Evolutionary conservation across 2,329 filamentous ascomycete genomes (phyloP), one percentile per base, ranked within the genome.

Genomic region (Coniochaeta sp.): DNA sequence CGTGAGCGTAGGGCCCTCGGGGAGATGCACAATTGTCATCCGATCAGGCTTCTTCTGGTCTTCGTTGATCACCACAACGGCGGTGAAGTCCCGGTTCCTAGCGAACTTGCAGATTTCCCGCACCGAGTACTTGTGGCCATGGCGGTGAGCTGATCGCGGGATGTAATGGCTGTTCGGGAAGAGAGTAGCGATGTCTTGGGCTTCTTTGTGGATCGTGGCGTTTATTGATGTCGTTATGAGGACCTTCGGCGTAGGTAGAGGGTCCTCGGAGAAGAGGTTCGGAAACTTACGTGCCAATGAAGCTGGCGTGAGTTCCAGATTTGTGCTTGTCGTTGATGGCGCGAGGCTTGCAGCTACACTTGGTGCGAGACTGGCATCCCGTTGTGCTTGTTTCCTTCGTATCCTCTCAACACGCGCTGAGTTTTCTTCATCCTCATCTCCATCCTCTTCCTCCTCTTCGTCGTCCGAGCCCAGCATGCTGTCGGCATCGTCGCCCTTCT

Each of bases 151-250:
- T 8, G 90, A 92, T 61, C 95, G 89, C 1, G 87, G 90, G 67
- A 99, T 89, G 76, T 98, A 97, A 73, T 89, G 88, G 61, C 78
- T 81, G 77, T 96, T 93, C 26, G 95, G 93, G 76, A 98, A 96
- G 62, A 98, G 78, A 11, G 84, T 83, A 62, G 88, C 90, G 62
- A 98, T 83, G 44, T 92, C 81, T 62, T 89, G 76, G 57, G 91
- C 93, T 78, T 96, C 86, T 63, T 88, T 75, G 79, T 99, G 93
- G 14, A 98, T 84, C 1, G 89, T 93, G 14, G 90, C 91, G 77
- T 96, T 93, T 68, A 97, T 81, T 14, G 87, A 90, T 8, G 95
- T 98, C 0, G 95, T 99, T 70, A 99, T 84, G 43, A 99, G 86
- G 64, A 98, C 87, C 75, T 97, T 96, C 58, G 95, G 93, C 62